Evolutionary conservation across 2,329 filamentous ascomycete genomes (phyloP).

Genomic region (Rhytidhysteron rufulum): DNA sequence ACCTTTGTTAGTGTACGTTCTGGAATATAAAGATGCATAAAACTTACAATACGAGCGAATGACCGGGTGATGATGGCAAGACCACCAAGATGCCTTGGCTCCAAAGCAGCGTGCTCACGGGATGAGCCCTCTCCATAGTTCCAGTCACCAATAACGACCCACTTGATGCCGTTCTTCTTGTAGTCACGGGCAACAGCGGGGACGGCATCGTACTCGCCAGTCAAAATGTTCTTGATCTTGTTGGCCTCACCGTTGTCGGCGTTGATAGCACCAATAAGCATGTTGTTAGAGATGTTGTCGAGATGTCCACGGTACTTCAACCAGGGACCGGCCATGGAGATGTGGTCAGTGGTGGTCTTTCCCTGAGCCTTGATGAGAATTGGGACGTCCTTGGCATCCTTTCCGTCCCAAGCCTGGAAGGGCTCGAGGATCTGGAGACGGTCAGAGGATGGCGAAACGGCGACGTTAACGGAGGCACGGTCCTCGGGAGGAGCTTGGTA

Average conservation of each 20-base stretch:
- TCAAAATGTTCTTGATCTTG: slow-evolving; percentile 91
- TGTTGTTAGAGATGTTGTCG: slow-evolving; percentile 99
- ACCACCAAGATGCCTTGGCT: slow-evolving; percentile 95
- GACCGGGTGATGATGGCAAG: slow-evolving; percentile 93
- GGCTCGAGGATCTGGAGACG: slow-evolving; percentile 88
- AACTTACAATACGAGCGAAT: slow-evolving; percentile 83
- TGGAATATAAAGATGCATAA: background rate
- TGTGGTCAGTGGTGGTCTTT: slow-evolving; percentile 97
- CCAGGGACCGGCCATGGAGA: slow-evolving; percentile 96
- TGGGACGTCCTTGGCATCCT: slow-evolving; percentile 77
- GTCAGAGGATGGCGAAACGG: slow-evolving; percentile 84
- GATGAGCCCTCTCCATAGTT: slow-evolving; percentile 99
- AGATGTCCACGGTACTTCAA: slow-evolving; percentile 98
- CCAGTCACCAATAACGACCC: slow-evolving; percentile 98
- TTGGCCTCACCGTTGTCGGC: slow-evolving; percentile 94
- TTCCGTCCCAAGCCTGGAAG: slow-evolving; percentile 86
- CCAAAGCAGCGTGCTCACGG: slow-evolving; percentile 95
- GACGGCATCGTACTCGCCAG: slow-evolving; percentile 78
- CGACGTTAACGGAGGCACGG: slow-evolving; percentile 68
- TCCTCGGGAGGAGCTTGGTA: slow-evolving; percentile 92
- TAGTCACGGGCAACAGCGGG: slow-evolving; percentile 95
- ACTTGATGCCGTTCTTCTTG: slow-evolving; percentile 93
- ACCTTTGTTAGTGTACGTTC: slow-evolving; percentile 8
- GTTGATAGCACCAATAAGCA: slow-evolving; percentile 97
- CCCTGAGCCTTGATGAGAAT: slow-evolving; percentile 96